A percentile compares a stretch with the other conserved stretches of the same genome.
Evolutionary conservation across 2,329 filamentous ascomycete species (phyloP).

Genomic region (Hymenoscyphus scutula): DNA sequence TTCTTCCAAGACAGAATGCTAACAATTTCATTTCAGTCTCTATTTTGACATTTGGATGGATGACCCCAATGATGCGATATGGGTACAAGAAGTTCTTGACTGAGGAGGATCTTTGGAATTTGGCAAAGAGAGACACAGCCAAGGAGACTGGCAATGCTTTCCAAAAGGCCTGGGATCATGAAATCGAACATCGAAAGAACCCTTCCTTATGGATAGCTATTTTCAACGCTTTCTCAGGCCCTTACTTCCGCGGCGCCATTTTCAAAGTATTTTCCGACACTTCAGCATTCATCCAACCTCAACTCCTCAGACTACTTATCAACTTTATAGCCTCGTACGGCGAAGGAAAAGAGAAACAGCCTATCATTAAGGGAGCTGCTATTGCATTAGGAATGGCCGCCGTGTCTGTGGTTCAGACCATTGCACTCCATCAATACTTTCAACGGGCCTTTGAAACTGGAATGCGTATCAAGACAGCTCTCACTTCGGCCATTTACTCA

Average conservation of each 20-base stretch:
- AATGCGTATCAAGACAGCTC: slow-evolving; percentile 91
- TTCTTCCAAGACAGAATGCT: not conserved
- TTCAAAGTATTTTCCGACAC: slow-evolving; percentile 90
- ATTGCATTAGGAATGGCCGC: slow-evolving; percentile 92
- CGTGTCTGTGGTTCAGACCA: slow-evolving; percentile 81
- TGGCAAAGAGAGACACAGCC: slow-evolving; percentile 78
- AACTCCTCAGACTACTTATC: slow-evolving; percentile 82
- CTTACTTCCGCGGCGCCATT: slow-evolving; percentile 75
- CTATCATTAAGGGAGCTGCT: slow-evolving; percentile 77
- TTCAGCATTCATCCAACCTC: slow-evolving; percentile 85
- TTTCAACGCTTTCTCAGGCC: slow-evolving; percentile 78
- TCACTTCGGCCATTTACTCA: slow-evolving; percentile 87
- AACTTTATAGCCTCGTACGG: slow-evolving; percentile 77
- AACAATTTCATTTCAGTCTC: slow-evolving; percentile 51
- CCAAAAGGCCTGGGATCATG: slow-evolving; percentile 70
- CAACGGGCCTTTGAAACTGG: slow-evolving; percentile 91
- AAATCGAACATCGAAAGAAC: slow-evolving; percentile 66
- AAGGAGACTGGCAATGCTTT: slow-evolving; percentile 68
- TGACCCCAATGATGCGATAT: slow-evolving; percentile 96
- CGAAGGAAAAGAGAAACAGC: slow-evolving; percentile 60
- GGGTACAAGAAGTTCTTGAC: slow-evolving; percentile 91
- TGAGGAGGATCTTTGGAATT: slow-evolving; percentile 92
- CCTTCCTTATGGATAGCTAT: slow-evolving; percentile 87
- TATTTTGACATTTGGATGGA: slow-evolving; percentile 92
- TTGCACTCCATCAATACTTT: slow-evolving; percentile 95